phyloP scores from a whole-genome alignment of 371 early-diverging fungal genomes.

The Umbelopsis sp. region DNA sequence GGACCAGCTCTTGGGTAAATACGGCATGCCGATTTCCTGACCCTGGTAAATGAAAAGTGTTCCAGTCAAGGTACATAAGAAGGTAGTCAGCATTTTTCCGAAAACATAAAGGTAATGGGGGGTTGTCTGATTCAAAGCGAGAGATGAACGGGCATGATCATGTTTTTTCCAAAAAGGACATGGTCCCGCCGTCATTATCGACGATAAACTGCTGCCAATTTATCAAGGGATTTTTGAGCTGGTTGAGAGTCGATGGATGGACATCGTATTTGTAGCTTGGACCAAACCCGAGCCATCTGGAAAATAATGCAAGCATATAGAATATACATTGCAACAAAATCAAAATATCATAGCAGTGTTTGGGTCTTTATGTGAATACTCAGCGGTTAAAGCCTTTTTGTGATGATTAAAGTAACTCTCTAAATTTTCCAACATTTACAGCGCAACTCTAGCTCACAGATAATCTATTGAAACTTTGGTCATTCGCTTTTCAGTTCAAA shows the following conservation, averaged over 20 bases:
- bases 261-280: neutral
- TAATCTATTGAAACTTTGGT: too few species aligned
- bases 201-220: neutral
- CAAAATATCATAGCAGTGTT: too few species aligned
- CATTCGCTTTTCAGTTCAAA: too few species aligned
- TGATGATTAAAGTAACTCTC: too few species aligned
- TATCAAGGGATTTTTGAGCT: neutral
- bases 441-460: too few species aligned
- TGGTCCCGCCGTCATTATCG: neutral
- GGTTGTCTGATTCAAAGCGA: neutral
- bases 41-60: neutral
- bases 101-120: neutral
- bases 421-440: too few species aligned
- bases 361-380: too few species aligned
- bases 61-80: neutral
- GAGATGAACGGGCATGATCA: neutral
- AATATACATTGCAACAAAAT: too few species aligned
- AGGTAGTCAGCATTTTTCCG: constrained; percentile 4
- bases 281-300: neutral
- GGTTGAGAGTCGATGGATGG: neutral
- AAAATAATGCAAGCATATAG: too few species aligned
- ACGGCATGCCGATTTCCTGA: neutral
- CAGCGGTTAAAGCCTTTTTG: too few species aligned
- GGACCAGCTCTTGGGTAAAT: neutral
- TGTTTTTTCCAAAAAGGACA: neutral